Evolutionary conservation across 2,329 filamentous ascomycete species (phyloP).

Genomic region (Calonectria pseudoturangicola): DNA sequence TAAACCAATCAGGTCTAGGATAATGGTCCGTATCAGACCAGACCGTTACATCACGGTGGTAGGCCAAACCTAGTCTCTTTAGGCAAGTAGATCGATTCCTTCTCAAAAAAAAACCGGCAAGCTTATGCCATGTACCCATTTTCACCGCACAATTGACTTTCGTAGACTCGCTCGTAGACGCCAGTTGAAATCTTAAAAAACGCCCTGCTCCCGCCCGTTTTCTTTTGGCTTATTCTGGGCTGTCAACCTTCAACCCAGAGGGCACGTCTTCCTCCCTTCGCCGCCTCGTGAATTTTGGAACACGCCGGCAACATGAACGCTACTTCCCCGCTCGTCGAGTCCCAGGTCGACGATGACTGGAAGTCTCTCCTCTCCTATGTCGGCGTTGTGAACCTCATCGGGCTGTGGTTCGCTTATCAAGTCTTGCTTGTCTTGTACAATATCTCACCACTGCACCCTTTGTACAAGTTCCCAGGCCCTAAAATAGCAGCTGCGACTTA

Average conservation of each 20-base stretch:
- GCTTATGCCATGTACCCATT: constrained; percentile 8
- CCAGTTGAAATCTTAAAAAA: constrained; percentile 5
- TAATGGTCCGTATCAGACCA: constrained; percentile 8
- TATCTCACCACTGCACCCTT: constrained; percentile 9
- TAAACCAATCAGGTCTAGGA: neutral
- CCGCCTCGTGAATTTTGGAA: neutral
- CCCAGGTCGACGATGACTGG: neutral
- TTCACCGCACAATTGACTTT: constrained; percentile 27
- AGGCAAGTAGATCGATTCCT: constrained; percentile 17
- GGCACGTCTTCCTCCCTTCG: neutral
- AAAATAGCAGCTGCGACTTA: neutral
- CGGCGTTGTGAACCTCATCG: constrained; percentile 12
- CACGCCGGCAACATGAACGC: constrained; percentile 8
- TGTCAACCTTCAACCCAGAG: neutral
- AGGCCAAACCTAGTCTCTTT: constrained; percentile 21
- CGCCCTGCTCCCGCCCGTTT: constrained; percentile 1
- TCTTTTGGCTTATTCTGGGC: neutral
- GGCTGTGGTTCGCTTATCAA: constrained; percentile 6
- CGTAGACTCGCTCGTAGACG: neutral
- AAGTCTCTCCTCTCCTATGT: constrained; percentile 7
- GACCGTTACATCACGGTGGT: constrained; percentile 17
- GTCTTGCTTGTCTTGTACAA: constrained; percentile 5
- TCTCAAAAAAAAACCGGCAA: neutral
- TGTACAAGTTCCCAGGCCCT: constrained; percentile 17
- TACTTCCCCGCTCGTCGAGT: constrained; percentile 11